phyloP scores from a whole-genome alignment of 768 basidiomycete species.

The Pleurotus platypus region DNA sequence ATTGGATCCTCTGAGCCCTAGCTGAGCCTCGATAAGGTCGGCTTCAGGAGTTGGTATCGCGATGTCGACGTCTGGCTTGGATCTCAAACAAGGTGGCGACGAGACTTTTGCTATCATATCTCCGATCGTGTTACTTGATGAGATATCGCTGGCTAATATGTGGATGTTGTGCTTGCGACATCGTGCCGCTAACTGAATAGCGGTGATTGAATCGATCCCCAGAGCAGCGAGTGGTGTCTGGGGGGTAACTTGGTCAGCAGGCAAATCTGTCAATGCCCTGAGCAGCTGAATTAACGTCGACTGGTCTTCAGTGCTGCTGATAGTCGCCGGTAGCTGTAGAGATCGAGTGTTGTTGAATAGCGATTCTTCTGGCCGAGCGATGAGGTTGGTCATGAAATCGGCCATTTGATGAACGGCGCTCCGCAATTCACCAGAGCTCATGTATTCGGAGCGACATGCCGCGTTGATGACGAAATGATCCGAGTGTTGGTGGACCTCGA shows the following conservation, averaged over 20 bases:
- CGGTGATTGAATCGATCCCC: constrained; percentile 49
- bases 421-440: constrained; percentile 21
- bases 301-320: background rate
- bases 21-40: constrained; percentile 14
- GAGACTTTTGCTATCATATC: constrained; percentile 21
- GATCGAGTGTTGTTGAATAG: background rate
- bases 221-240: constrained; percentile 34
- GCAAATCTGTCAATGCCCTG: constrained; percentile 20
- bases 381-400: constrained; percentile 12
- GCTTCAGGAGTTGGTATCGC: constrained; percentile 15
- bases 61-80: background rate
- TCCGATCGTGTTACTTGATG: constrained; percentile 34
- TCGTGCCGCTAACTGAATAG: constrained; percentile 39
- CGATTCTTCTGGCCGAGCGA: constrained; percentile 11
- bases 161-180: constrained; percentile 32
- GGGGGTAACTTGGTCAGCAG: constrained; percentile 23
- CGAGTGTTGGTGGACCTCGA: constrained; percentile 33
- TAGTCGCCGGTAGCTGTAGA: constrained; percentile 8
- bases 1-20: constrained; percentile 12
- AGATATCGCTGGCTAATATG: constrained; percentile 33
- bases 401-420: constrained; percentile 16
- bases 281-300: constrained; percentile 12
- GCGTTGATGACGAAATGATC: constrained; percentile 29
- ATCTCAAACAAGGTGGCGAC: background rate
- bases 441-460: constrained; percentile 28